Evolutionary conservation across 768 basidiomycete species (phyloP), one percentile per base, ranked within the genome.

Genomic region (Panaeolus papilionaceus): DNA sequence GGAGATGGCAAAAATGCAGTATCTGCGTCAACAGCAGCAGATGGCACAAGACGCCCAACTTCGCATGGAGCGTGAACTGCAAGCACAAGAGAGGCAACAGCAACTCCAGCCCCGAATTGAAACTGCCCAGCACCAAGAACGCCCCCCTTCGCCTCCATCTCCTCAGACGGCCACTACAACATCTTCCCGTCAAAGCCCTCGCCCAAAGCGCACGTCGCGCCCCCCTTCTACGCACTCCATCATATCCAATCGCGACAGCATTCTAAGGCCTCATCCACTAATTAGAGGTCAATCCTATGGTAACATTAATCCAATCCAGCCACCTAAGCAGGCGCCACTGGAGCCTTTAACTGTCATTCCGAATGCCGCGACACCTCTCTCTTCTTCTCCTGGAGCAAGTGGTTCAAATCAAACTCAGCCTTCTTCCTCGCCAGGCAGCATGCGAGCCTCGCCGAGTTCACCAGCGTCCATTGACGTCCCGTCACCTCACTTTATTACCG

Each of bases 271-370:
- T 0, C 92, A 93, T 73, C 92, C 92, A 7, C 83, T 93, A 63
- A 92, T 93, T 70, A 89, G 92, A 65, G 91, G 91, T 9, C 84
- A 89, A 69, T 92, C 92, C 0, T 87, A 85, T 67, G 88, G 89
- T 6, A 83, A 84, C 63, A 78, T 83, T 3, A 77, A 80, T 76
- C 72, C 78, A 75, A 69, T 82, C 3, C 54, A 58, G 28, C 54
- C 33, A 71, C 62, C 83, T 77, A 80, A 86, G 74, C 85, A 87
- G 47, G 81, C 86, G 9, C 90, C 92, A 40, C 81, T 92, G 66
- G 83, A 88, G 2, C 90, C 92, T 33, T 80, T 92, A 63, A 88
- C 88, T 1, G 84, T 89, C 51, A 85, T 86, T 9, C 81, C 86
- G 20, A 86, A 86, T 67, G 76, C 74, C n/a, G 82, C 84, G 9